phyloP scores from a whole-genome alignment of 2,329 filamentous ascomycete genomes.

The Xylariaceae sp. region DNA sequence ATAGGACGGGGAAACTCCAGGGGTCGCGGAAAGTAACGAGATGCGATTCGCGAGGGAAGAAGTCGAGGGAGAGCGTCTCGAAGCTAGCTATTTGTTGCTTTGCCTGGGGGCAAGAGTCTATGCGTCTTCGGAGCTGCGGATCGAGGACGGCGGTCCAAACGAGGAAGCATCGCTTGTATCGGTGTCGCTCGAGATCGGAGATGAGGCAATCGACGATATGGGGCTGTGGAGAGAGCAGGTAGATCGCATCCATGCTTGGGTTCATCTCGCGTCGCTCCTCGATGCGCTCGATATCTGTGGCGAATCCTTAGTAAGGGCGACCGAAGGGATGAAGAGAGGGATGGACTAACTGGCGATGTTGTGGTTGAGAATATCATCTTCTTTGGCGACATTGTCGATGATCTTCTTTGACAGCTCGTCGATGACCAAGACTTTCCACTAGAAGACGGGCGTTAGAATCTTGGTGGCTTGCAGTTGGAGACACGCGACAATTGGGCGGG shows the following conservation, averaged over 20 bases:
- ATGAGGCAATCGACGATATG: constrained; percentile 92
- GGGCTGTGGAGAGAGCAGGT: constrained; percentile 77
- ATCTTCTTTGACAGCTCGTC: constrained; percentile 80
- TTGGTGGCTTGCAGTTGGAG: background rate
- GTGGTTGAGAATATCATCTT: constrained; percentile 95
- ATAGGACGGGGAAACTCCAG: constrained; percentile 90
- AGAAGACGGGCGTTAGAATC: constrained; percentile 10
- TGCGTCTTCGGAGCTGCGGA: constrained; percentile 62
- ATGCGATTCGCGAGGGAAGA: constrained; percentile 84
- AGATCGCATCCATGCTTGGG: constrained; percentile 89
- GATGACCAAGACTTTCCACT: constrained; percentile 97
- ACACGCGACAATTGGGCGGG: background rate
- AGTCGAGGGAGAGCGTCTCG: constrained; percentile 80
- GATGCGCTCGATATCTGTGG: constrained; percentile 84
- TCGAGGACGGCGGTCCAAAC: constrained; percentile 80
- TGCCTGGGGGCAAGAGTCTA: constrained; percentile 65
- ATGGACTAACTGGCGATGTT: constrained; percentile 79
- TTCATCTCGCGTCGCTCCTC: constrained; percentile 79
- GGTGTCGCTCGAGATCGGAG: constrained; percentile 79
- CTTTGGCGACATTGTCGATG: constrained; percentile 83
- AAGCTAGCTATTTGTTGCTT: constrained; percentile 74
- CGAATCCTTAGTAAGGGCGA: constrained; percentile 23
- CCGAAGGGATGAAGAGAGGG: constrained; percentile 11
- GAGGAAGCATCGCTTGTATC: constrained; percentile 74
- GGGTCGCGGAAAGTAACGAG: constrained; percentile 89